Evolutionary conservation across 805 yeast genomes (phyloP), one percentile per base, ranked within the genome.

Genomic region (Nakazawaea laoshanensis): DNA sequence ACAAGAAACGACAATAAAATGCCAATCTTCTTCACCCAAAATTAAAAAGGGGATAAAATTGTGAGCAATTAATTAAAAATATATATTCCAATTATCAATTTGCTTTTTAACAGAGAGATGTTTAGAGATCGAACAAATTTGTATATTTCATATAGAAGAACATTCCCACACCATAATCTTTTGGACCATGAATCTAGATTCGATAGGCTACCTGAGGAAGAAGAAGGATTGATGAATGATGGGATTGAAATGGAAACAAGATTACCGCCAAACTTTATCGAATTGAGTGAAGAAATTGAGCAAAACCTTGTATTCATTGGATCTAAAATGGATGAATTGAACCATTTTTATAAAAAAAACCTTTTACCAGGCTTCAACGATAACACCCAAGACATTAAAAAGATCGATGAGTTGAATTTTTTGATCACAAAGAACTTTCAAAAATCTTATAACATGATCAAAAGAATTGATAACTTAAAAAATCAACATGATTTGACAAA

Each of bases 101-200:
- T n/a, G n/a, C n/a, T n/a, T n/a, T n/a, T n/a, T n/a, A 20, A 24
- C 7, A 12, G 12, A 7, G 18, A 27, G 20, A 86, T 89, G 96
- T 84, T 82, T 49, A 69, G 97, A 53, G 97, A 92, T 58, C 67
- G 96, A 53, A 92, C 98, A n/a, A 89, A 88, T 50, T 67, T 89
- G 42, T 89, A 68, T 55, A 62, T 87, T 15, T 86, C 96, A 29
- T 89, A 83, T 51, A 74, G 98, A 42, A 74, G 92, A 39, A 87
- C 97, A 8, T 80, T 78, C 37, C 94, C 95, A 0, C 87, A 87
- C 43, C 73, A 68, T 40, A 59, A 61, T 15, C 42, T 38, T 12
- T 42, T 42, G 12, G 37, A 29, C 5, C 41, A 25, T 36, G 40
- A 34, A 24, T 26, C 28, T 12, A 36, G 49, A 28, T 65, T 67